These are phyloP conservation scores for Kazachstania africana DNA, from an alignment of 805 yeast genomes.

Conservation along the genomic window DNA sequence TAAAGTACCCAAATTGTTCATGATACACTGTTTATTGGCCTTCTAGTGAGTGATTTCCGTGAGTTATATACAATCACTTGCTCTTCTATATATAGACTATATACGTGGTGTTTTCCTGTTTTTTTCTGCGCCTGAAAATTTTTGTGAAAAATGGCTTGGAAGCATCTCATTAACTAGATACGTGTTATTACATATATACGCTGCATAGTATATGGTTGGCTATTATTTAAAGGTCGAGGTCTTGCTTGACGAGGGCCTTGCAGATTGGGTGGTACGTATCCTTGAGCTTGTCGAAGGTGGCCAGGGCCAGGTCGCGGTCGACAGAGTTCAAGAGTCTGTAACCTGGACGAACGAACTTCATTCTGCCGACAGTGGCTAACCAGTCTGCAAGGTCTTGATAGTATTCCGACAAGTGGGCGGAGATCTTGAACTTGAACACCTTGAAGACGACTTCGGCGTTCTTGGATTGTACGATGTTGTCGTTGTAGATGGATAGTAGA, in stretches of 20 bases:
- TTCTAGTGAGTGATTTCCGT: too few species aligned
- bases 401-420: slow-evolving; percentile 35
- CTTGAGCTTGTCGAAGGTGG: slow-evolving; percentile 50
- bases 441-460: slow-evolving; percentile 78
- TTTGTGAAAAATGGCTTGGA: too few species aligned
- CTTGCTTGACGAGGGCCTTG: slow-evolving; percentile 70
- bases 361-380: slow-evolving; percentile 87
- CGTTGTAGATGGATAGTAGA: slow-evolving; percentile 29
- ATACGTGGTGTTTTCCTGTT: too few species aligned
- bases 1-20: slow-evolving; percentile 7
- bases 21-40: neutral
- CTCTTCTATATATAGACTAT: too few species aligned
- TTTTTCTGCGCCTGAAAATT: too few species aligned
- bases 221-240: too few species aligned
- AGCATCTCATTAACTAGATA: too few species aligned
- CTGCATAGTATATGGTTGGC: too few species aligned
- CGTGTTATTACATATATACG: too few species aligned
- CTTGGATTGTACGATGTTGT: slow-evolving; percentile 37
- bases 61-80: too few species aligned
- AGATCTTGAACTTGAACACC: slow-evolving; percentile 58
- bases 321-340: slow-evolving; percentile 53
- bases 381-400: slow-evolving; percentile 57
- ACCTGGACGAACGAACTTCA: slow-evolving; percentile 90
- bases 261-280: slow-evolving; percentile 75
- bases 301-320: slow-evolving; percentile 52